Evolutionary conservation across 2,329 filamentous ascomycete species (phyloP).

Genomic region (Paraconiothyrium sp.): DNA sequence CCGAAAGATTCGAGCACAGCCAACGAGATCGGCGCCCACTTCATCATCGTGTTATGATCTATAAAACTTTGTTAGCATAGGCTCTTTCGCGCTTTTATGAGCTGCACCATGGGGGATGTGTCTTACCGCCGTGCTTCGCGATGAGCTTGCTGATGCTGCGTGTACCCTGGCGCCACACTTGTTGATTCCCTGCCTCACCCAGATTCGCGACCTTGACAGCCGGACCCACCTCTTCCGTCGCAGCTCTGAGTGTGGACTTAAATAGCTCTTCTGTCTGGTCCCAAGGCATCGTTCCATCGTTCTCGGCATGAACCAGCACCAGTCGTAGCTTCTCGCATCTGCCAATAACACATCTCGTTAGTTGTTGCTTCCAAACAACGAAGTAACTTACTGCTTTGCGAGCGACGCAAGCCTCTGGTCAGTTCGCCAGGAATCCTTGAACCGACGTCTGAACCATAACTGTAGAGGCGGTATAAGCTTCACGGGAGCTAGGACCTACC

Average conservation of each 20-base stretch:
- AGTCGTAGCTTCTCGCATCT: constrained; percentile 34
- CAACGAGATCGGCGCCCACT: constrained; percentile 40
- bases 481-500: constrained; percentile 73
- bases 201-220: constrained; percentile 37
- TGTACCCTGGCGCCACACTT: constrained; percentile 38
- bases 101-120: constrained; percentile 19
- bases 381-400: constrained; percentile 46
- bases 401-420: constrained; percentile 70
- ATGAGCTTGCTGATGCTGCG: constrained; percentile 45
- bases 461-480: constrained; percentile 71
- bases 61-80: constrained; percentile 21
- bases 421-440: constrained; percentile 84
- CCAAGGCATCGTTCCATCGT: constrained; percentile 49
- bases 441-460: constrained; percentile 68
- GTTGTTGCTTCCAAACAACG: neutral
- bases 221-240: constrained; percentile 24
- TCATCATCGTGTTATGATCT: constrained; percentile 47
- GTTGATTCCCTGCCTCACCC: constrained; percentile 46
- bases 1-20: constrained; percentile 39
- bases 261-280: constrained; percentile 46
- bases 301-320: constrained; percentile 46
- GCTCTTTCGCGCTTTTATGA: constrained; percentile 14
- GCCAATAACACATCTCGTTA: constrained; percentile 13
- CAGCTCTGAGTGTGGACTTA: constrained; percentile 37
- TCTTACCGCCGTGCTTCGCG: constrained; percentile 49